A percentile compares a stretch with the other conserved stretches of the same genome.
Evolutionary conservation across 495 filamentous ascomycete species (phyloP).

Genomic region (Neurospora tetrasperma): DNA sequence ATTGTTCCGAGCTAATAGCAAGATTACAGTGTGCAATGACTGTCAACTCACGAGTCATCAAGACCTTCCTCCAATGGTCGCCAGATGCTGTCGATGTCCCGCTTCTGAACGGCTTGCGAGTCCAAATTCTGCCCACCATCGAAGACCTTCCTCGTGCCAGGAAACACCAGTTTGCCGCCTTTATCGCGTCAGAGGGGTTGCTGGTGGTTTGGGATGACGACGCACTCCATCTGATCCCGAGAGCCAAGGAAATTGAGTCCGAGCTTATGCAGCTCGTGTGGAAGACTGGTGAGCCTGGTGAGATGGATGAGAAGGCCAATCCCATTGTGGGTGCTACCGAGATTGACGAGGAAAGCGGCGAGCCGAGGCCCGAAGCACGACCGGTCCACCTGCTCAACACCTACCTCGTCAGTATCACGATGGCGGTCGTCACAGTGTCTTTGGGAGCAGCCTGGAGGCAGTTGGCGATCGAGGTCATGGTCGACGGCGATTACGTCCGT

Average conservation of each 20-base stretch:
- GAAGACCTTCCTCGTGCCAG: conserved; percentile 55
- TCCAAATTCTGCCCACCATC: conserved; percentile 62
- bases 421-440: conserved; percentile 50
- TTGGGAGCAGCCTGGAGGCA: conserved; percentile 57
- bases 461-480: conserved; percentile 55
- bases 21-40: conserved; percentile 60
- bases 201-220: conserved; percentile 74
- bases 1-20: conserved; percentile 2
- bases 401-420: conserved; percentile 51
- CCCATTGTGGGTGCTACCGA: conserved; percentile 36
- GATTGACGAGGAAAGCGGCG: conserved; percentile 62
- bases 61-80: conserved; percentile 61
- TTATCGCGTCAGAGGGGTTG: conserved; percentile 56
- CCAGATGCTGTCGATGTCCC: conserved; percentile 66
- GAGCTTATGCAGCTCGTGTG: conserved; percentile 68
- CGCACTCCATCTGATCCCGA: conserved; percentile 51
- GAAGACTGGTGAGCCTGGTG: conserved; percentile 43
- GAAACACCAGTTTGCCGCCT: conserved; percentile 69
- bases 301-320: conserved; percentile 38
- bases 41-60: conserved; percentile 64
- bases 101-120: conserved; percentile 58
- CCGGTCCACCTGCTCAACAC: conserved; percentile 58
- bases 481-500: conserved; percentile 51
- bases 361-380: conserved; percentile 50
- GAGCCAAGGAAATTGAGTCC: conserved; percentile 58